phyloP scores from a whole-genome alignment of 352 stramenopile species.

The Globisporangium viniferum region DNA sequence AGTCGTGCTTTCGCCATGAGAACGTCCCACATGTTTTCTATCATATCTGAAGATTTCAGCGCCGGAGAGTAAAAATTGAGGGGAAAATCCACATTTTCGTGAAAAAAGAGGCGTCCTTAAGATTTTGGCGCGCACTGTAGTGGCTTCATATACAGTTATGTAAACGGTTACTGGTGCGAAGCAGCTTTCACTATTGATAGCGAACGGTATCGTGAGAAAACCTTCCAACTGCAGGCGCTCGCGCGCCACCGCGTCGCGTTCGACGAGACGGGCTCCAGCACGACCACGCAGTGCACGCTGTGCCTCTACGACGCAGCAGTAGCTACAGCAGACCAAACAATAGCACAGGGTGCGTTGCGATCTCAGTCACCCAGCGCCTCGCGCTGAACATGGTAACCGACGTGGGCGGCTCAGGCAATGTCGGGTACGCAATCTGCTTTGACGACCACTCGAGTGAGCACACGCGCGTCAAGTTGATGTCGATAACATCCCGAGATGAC shows the following conservation, averaged over 20 bases:
- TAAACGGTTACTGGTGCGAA: too few species aligned
- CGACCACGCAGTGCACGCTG: conserved; percentile 90
- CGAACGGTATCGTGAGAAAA: too few species aligned
- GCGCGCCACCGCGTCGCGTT: conserved; percentile 50
- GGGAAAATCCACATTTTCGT: too few species aligned
- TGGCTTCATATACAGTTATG: too few species aligned
- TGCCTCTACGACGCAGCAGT: conserved; percentile 47
- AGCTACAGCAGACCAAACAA: not conserved
- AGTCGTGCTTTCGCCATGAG: too few species aligned
- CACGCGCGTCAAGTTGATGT: conserved; percentile 84
- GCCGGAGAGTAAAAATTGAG: too few species aligned
- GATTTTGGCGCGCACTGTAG: too few species aligned
- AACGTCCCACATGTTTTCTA: too few species aligned
- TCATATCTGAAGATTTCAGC: too few species aligned
- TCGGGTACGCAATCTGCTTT: conserved; percentile 98
- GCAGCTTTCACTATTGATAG: too few species aligned
- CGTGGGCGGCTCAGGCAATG: conserved; percentile 28
- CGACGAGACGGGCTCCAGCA: conserved; percentile 96
- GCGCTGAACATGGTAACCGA: conserved; percentile 92
- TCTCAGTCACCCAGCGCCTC: conserved; percentile 95
- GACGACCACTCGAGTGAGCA: conserved; percentile 83
- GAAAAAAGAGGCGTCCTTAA: too few species aligned
- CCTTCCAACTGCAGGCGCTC: conserved; percentile 48
- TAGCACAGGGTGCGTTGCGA: conserved; percentile 41
- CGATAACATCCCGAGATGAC: conserved; percentile 80